A percentile compares a stretch with the other conserved stretches of the same genome.
Evolutionary conservation across 2,329 filamentous ascomycete species (phyloP).

Genomic region (Arthrobotrys entomopaga): DNA sequence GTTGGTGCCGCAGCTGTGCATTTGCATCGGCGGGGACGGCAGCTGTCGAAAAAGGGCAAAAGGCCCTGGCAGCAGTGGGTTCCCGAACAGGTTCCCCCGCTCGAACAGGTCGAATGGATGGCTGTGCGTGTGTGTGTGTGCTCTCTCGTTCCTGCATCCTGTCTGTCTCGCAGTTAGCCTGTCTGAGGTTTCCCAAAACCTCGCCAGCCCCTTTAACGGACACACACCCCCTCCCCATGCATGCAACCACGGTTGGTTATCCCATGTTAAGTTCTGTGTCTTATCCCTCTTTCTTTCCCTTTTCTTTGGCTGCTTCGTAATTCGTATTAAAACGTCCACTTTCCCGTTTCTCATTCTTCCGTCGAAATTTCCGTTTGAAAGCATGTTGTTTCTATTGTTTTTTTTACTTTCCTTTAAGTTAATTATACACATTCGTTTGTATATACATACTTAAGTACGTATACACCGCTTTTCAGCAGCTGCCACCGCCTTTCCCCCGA

Average conservation of each 20-base stretch:
- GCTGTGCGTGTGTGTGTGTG: constrained; percentile 11
- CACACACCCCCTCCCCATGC: constrained; percentile 13
- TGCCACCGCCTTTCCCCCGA: neutral
- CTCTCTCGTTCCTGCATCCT: constrained; percentile 39
- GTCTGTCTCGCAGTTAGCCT: constrained; percentile 36
- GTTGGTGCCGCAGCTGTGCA: constrained; percentile 37
- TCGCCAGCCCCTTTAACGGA: constrained; percentile 47
- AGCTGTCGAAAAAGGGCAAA: neutral
- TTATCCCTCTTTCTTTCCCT: constrained; percentile 24
- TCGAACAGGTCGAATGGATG: constrained; percentile 1
- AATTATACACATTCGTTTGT: constrained; percentile 30
- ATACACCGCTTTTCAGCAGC: constrained; percentile 10
- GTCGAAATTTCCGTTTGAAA: constrained; percentile 18
- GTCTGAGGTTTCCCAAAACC: constrained; percentile 26
- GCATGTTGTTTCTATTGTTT: constrained; percentile 11
- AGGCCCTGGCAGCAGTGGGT: neutral
- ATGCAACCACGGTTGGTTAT: no score
- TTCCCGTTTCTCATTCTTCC: constrained; percentile 14
- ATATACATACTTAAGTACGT: no score
- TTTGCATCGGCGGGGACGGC: constrained; percentile 29
- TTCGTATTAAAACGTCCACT: constrained; percentile 13
- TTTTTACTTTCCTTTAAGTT: constrained; percentile 3
- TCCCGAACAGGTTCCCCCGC: constrained; percentile 5
- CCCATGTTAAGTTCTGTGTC: no score
- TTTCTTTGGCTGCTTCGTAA: neutral